Base-by-base conservation (phyloP, 345 rosid genomes). In the Linum lewisii region DNA sequence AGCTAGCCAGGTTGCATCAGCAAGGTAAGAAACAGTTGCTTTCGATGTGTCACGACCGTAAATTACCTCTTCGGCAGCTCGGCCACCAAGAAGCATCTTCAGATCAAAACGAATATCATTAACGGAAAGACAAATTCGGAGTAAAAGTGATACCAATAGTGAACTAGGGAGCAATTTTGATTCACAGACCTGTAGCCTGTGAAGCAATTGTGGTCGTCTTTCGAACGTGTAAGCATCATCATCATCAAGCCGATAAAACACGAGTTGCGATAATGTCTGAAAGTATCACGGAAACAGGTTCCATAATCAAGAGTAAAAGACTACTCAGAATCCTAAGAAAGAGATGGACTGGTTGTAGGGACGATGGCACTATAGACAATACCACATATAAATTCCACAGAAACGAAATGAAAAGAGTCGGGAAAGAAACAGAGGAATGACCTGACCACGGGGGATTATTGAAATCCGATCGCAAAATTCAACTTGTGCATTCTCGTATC, bases 1-100 rank as follows among this genome's bases (percentile, higher is more conserved):
- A 74, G 97, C 96, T 62, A 90, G 86, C 97, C 97, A 90, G 66
- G 97, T 85, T 47, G 96, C 98, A 59, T 87, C 91, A 2, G 94
- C 89, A 59, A 91, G 95, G 72, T 87, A 91, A 70, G 73, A 65
- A 24, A 91, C 81, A 6, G 98, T 87, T 70, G 91, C 91, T 61
- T 67, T 82, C 21, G 98, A 91, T 68, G 94, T 85, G 79, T 91
- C 94, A 63, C 83, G 70, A 21, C 98, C 98, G 63, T 85, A 87
- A 53, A 91, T 79, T 18, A 87, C 89, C 74, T 90, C 89, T 76
- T 87, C 97, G 25, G 98, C 96, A 72, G 98, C 98, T 74, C 98
- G 83, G 49, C 89, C 98, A 26, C 88, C 98, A 18, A 91, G 90
- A 57, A 91, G 71, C 61, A 85, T 86, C 94, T 90, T 75, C 58